phyloP scores from a whole-genome alignment of 139 green algal genomes.

The Pseudopediastrum boryanum region DNA sequence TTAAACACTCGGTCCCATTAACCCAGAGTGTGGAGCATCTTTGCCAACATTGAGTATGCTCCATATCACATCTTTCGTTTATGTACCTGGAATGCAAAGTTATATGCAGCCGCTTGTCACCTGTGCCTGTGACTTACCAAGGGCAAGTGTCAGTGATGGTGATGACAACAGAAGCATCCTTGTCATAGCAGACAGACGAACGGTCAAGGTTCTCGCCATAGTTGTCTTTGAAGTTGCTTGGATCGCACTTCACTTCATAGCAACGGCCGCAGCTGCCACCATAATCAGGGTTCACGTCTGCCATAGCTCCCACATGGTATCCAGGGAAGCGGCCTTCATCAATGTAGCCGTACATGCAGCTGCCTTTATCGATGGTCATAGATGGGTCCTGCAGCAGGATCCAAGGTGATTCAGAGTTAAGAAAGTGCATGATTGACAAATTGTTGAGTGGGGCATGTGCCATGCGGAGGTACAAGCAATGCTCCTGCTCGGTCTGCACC shows the following conservation, averaged over 20 bases:
- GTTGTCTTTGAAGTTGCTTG: constrained; percentile 31
- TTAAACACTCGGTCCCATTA: too few relatives aligned
- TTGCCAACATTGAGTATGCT: too few relatives aligned
- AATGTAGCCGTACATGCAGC: constrained; percentile 38
- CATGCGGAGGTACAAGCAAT: too few relatives aligned
- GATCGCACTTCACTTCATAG: constrained; percentile 43
- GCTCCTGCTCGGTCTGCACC: too few relatives aligned
- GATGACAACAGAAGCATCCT: constrained; percentile 39
- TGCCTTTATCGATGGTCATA: constrained; percentile 41
- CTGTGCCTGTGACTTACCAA: constrained; percentile 8
- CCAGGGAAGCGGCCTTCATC: constrained; percentile 19
- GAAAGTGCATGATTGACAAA: too few relatives aligned
- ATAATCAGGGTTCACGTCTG: constrained; percentile 22
- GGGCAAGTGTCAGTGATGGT: constrained; percentile 54
- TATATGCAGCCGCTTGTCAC: too few relatives aligned
- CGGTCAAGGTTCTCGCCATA: constrained; percentile 42
- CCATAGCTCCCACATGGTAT: constrained; percentile 39
- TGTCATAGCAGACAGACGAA: constrained; percentile 32
- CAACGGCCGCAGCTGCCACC: constrained; percentile 15
- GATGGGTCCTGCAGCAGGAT: too few relatives aligned
- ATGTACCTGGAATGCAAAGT: too few relatives aligned
- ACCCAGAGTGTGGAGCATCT: too few relatives aligned
- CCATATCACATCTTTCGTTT: too few relatives aligned
- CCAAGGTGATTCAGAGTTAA: too few relatives aligned
- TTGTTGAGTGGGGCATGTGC: too few relatives aligned